Base-by-base conservation (phyloP, 352 stramenopile genomes). In the Aphanomyces stellatus region DNA sequence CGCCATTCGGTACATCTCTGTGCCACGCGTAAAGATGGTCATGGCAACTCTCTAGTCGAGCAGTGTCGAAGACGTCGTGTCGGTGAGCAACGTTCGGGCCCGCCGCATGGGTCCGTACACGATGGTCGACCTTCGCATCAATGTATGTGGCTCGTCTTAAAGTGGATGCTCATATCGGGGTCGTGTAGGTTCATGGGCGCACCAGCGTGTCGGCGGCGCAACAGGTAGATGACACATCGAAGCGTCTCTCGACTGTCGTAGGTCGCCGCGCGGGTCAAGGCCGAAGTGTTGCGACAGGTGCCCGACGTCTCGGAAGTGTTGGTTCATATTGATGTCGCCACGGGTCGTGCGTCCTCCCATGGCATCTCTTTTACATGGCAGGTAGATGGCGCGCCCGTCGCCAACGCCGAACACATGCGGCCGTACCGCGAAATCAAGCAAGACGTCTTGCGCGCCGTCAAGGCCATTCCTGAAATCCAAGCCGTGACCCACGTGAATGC, bases 61-160 rank as follows among this genome's bases (percentile, higher is more conserved):
- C 11, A 88, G 81, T 65, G 87, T 95, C 2, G 83, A 91, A 24
- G 87, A 93, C 42, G 84, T 95, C 13, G 72, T 79, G 13, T 83
- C 82, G 25, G 85, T 91, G 22, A 90, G 82, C 25, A 80, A 92
- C 74, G 81, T 96, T 31, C 82, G 87, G 0, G 87, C 87, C 17
- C 81, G 87, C 24, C 80, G 85, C 51, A 96, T 96, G 87, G 87
- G 87, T 4, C 85, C 85, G 13, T 96, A 94, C 69, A 92, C 85
- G 1, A 67, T 94, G 3, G 87, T 96, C 17, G 87, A 96, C 51
- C 67, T 96, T 40, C 84, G 85, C 11, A 77, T 93, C 53, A 84
- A 96, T 69, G 85, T 93, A 74, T n/a, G n/a, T n/a, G n/a, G n/a
- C n/a, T n/a, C n/a, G n/a, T n/a, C n/a, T n/a, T n/a, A n/a, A n/a